phyloP scores from a whole-genome alignment of 1,284 basidiomycete genomes.

The Rhodofomes roseus region DNA sequence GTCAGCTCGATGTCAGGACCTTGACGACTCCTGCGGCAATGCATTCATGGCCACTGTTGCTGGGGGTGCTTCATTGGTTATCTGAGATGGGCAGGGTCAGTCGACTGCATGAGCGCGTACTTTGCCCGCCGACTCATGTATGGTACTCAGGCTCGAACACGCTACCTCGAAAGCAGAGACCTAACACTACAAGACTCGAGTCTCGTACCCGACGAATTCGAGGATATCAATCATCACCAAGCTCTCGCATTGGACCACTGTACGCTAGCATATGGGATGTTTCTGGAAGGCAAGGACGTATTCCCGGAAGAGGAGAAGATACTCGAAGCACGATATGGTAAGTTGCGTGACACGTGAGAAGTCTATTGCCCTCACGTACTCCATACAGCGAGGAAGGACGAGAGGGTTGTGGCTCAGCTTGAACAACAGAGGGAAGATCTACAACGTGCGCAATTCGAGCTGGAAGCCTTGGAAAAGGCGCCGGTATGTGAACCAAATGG shows the following conservation, averaged over 20 bases:
- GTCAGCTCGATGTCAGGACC: constrained; percentile 76
- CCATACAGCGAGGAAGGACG: constrained; percentile 58
- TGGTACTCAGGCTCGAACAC: constrained; percentile 33
- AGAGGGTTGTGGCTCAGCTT: constrained; percentile 56
- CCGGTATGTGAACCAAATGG: constrained; percentile 37
- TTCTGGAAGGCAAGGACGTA: constrained; percentile 69
- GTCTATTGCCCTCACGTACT: background rate
- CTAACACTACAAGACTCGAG: constrained; percentile 61
- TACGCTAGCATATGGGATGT: constrained; percentile 64
- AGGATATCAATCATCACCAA: constrained; percentile 69
- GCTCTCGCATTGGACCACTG: constrained; percentile 77
- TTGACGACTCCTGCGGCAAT: constrained; percentile 81
- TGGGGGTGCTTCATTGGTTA: constrained; percentile 87
- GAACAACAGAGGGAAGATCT: constrained; percentile 49
- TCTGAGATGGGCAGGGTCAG: constrained; percentile 75
- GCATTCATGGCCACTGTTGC: constrained; percentile 79
- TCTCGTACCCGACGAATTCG: constrained; percentile 63
- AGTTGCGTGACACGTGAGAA: constrained; percentile 14
- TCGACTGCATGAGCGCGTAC: constrained; percentile 1
- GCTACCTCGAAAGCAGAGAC: constrained; percentile 58
- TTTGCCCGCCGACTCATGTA: background rate
- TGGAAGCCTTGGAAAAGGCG: constrained; percentile 55
- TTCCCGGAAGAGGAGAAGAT: constrained; percentile 67
- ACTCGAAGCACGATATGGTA: constrained; percentile 76
- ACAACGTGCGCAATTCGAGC: constrained; percentile 44